These are phyloP conservation scores for Trypanosoma melophagium DNA, from an alignment of 208 protist species.

Conservation along the genomic window DNA sequence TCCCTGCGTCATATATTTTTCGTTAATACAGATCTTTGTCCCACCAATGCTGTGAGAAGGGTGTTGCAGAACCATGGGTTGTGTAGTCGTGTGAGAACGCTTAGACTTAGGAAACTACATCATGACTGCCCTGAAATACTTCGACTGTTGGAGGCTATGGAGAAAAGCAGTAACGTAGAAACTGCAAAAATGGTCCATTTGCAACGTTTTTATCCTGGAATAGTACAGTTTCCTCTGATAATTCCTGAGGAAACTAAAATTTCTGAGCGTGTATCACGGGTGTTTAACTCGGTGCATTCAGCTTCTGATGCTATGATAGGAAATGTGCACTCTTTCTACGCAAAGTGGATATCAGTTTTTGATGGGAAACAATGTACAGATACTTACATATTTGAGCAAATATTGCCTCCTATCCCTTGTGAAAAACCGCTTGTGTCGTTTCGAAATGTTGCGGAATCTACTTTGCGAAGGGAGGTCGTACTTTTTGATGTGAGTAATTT, in stretches of 20 bases:
- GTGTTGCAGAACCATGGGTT: conserved; percentile 1
- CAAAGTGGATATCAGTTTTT: conserved; percentile 8
- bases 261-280: background rate
- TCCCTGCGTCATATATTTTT: conserved; percentile 11
- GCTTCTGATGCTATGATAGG: background rate
- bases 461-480: conserved; percentile 7
- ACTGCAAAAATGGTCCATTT: background rate
- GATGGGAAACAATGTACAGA: conserved; percentile 14
- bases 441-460: background rate
- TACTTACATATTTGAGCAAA: conserved; percentile 11
- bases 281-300: conserved; percentile 7
- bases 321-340: conserved; percentile 17
- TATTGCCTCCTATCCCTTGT: conserved; percentile 5
- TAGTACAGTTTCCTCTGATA: conserved; percentile 5
- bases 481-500: conserved; percentile 11
- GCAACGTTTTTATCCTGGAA: background rate
- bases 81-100: background rate
- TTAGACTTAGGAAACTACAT: conserved; percentile 11
- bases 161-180: background rate
- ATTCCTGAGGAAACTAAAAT: conserved; percentile 1
- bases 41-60: background rate
- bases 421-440: background rate
- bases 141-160: conserved; percentile 9
- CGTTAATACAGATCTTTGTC: conserved; percentile 25
- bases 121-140: conserved; percentile 2